Conservation (phyloP, 148 eudicot genomes). For the Heliosperma pusillum region DNA sequence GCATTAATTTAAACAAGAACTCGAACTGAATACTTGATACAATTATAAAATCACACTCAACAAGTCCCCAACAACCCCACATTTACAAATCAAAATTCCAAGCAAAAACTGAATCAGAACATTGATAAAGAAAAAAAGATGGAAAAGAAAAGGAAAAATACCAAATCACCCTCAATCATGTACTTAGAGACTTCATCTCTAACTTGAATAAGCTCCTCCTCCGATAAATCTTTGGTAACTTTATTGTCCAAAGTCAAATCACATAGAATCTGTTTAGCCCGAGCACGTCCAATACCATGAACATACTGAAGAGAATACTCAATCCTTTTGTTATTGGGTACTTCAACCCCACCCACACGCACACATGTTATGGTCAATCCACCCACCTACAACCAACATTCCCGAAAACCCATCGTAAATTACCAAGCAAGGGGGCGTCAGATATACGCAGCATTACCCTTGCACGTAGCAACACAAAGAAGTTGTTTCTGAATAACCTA, state of each 20-base stretch:
- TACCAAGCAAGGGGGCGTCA: no score
- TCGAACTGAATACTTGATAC: neutral
- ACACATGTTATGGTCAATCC: slow-evolving; percentile 47
- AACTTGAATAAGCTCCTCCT: slow-evolving; percentile 47
- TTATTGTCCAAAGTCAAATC: slow-evolving; percentile 56
- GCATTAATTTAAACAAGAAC: no score
- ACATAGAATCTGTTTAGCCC: slow-evolving; percentile 45
- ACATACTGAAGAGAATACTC: slow-evolving; percentile 58
- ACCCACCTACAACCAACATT: slow-evolving; percentile 20
- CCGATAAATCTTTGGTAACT: slow-evolving; percentile 50
- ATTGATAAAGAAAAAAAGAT: neutral
- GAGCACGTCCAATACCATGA: slow-evolving; percentile 56
- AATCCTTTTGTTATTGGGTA: slow-evolving; percentile 54
- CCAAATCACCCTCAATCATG: slow-evolving; percentile 72
- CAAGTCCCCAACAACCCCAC: neutral
- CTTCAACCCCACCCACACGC: slow-evolving; percentile 66
- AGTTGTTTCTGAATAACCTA: no score
- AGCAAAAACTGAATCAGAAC: neutral
- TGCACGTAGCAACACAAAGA: no score
- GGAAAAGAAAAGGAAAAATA: slow-evolving; percentile 13
- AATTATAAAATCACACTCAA: neutral
- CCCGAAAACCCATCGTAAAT: neutral
- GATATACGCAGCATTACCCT: no score
- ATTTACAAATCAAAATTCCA: no score
- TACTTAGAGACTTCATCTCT: slow-evolving; percentile 52